Evolutionary conservation across 371 early-diverging fungal species (phyloP).

Genomic region (Batkoa obscura): DNA sequence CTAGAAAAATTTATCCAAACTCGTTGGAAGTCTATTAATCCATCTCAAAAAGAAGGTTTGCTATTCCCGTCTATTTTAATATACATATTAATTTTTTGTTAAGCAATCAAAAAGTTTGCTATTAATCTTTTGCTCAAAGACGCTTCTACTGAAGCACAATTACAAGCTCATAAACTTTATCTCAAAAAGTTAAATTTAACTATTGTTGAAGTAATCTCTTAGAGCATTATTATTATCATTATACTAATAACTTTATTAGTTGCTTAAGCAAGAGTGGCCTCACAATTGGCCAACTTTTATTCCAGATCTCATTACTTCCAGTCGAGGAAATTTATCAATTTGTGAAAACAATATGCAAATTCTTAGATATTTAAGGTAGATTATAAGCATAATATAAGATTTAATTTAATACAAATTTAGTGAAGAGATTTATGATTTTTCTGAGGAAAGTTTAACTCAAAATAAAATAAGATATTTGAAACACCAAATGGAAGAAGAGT

Average conservation of each 20-base stretch:
- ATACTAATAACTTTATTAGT: constrained; percentile 25
- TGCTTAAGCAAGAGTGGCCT: constrained; percentile 99
- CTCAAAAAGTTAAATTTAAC: constrained; percentile 86
- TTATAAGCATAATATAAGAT: neutral
- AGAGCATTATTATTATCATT: neutral
- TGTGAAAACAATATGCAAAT: constrained; percentile 99
- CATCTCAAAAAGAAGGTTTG: constrained; percentile 73
- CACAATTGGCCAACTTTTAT: constrained; percentile 98
- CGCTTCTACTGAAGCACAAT: constrained; percentile 59
- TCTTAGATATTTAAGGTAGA: constrained; percentile 78
- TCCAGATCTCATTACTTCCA: constrained; percentile 90
- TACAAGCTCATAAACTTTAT: constrained; percentile 48
- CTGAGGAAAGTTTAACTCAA: constrained; percentile 95
- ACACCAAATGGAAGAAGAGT: constrained; percentile 89
- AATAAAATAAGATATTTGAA: constrained; percentile 78
- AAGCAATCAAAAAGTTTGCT: constrained; percentile 86
- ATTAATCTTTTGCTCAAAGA: constrained; percentile 73
- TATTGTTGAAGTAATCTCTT: constrained; percentile 61
- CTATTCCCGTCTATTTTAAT: constrained; percentile 6
- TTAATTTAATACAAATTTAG: constrained; percentile 16
- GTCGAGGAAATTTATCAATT: constrained; percentile 72
- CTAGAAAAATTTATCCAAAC: constrained; percentile 94
- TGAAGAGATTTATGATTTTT: constrained; percentile 97
- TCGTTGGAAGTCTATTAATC: constrained; percentile 89
- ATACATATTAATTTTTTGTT: neutral